phyloP scores from a whole-genome alignment of 2,329 filamentous ascomycete species.

The Dactylellina drechsleri region DNA sequence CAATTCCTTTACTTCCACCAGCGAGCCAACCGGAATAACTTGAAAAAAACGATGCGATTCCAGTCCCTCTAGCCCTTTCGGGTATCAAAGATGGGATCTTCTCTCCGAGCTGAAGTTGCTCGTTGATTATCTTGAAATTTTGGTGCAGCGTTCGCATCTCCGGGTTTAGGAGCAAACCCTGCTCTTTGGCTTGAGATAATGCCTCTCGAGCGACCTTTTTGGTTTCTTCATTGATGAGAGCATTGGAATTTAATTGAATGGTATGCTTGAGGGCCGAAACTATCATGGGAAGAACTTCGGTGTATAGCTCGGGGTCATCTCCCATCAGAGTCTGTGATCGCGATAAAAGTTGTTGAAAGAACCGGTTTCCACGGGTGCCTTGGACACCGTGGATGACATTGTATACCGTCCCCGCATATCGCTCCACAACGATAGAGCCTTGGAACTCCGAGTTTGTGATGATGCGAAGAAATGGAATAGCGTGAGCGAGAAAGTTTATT shows the following conservation, averaged over 20 bases:
- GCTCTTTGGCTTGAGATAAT: constrained; percentile 54
- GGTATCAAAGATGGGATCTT: constrained; percentile 55
- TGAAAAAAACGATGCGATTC: constrained; percentile 20
- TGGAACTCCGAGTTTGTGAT: constrained; percentile 63
- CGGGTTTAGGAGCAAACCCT: constrained; percentile 51
- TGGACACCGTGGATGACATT: constrained; percentile 63
- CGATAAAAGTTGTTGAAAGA: constrained; percentile 60
- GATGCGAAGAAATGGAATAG: constrained; percentile 62
- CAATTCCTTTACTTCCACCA: constrained; percentile 4
- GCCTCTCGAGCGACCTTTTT: constrained; percentile 54
- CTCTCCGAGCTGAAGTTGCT: constrained; percentile 57
- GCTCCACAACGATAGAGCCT: constrained; percentile 63
- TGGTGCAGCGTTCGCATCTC: constrained; percentile 55
- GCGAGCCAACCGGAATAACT: constrained; percentile 19
- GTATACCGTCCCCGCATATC: constrained; percentile 63
- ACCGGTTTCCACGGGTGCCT: constrained; percentile 60
- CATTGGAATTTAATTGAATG: constrained; percentile 57
- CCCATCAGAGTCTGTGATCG: constrained; percentile 37
- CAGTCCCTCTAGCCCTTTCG: constrained; percentile 11
- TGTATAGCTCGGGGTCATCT: constrained; percentile 19
- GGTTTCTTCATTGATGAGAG: constrained; percentile 56
- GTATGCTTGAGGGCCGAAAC: constrained; percentile 34
- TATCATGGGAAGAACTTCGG: constrained; percentile 44
- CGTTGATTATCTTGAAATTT: constrained; percentile 53
- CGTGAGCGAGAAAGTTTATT: constrained; percentile 28